phyloP scores from a whole-genome alignment of 2,329 filamentous ascomycete species.

The Stachybotrys elegans region DNA sequence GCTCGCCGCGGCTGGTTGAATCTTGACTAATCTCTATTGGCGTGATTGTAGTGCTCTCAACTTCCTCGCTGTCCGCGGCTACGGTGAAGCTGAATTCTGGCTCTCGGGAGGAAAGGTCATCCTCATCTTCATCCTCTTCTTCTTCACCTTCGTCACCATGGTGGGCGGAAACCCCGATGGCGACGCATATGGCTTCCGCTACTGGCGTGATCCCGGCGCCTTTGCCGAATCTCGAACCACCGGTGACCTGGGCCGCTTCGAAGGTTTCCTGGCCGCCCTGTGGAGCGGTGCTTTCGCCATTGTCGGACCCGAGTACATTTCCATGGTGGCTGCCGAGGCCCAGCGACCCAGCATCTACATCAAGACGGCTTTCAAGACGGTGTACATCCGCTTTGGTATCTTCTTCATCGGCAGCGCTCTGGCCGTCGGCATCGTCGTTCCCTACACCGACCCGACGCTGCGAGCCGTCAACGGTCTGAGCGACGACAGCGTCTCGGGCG shows the following conservation, averaged over 20 bases:
- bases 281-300: constrained; percentile 61
- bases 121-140: constrained; percentile 61
- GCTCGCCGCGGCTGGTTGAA: no score
- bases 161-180: constrained; percentile 68
- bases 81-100: constrained; percentile 70
- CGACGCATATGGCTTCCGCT: constrained; percentile 66
- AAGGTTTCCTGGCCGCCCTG: constrained; percentile 64
- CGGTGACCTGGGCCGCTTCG: constrained; percentile 59
- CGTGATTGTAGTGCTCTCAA: constrained; percentile 46
- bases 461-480: constrained; percentile 43
- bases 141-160: constrained; percentile 77
- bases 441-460: constrained; percentile 57
- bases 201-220: constrained; percentile 47
- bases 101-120: constrained; percentile 59
- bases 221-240: constrained; percentile 51
- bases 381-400: constrained; percentile 65
- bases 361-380: constrained; percentile 65
- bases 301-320: constrained; percentile 63
- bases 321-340: constrained; percentile 65
- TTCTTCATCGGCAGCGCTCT: constrained; percentile 70
- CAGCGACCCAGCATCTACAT: constrained; percentile 59
- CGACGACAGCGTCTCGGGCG: constrained; percentile 26
- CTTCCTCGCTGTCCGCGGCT: constrained; percentile 59
- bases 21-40: constrained; percentile 21
- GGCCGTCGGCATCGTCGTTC: constrained; percentile 59